phyloP scores from a whole-genome alignment of 2,329 filamentous ascomycete genomes.

The Diaporthe citriasiana region DNA sequence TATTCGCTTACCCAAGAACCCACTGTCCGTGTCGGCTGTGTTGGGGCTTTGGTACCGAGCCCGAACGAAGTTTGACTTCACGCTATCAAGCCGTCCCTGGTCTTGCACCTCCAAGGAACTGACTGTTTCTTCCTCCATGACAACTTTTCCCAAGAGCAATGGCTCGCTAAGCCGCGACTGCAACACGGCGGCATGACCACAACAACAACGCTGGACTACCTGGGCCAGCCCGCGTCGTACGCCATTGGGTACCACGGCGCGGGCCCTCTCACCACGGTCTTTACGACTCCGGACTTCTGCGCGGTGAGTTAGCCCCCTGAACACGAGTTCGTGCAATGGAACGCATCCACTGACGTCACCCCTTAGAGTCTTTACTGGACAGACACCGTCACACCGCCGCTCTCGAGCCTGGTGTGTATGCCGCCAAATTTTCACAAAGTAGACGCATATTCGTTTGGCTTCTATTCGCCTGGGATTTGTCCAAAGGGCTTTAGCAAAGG shows the following conservation, averaged over 20 bases:
- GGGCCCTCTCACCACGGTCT: conserved; percentile 34
- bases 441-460: conserved; percentile 41
- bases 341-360: conserved; percentile 24
- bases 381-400: conserved; percentile 27
- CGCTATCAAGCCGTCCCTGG: conserved; percentile 6
- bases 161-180: conserved; percentile 10
- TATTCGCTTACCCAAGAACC: conserved; percentile 31
- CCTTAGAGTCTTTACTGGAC: conserved; percentile 21
- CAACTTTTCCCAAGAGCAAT: conserved; percentile 12
- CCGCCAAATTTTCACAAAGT: conserved; percentile 23
- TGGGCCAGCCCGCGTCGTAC: conserved; percentile 2
- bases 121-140: background rate
- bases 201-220: background rate
- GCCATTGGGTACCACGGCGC: conserved; percentile 19
- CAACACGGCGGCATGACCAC: conserved; percentile 18
- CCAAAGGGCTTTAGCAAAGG: conserved; percentile 35
- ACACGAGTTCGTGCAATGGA: background rate
- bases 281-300: conserved; percentile 37
- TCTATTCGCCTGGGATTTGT: conserved; percentile 44
- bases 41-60: conserved; percentile 21
- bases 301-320: conserved; percentile 13
- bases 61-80: conserved; percentile 4
- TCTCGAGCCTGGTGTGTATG: conserved; percentile 34
- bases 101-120: background rate
- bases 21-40: conserved; percentile 11